These are phyloP conservation scores for Xylaria bambusicola DNA, from an alignment of 495 filamentous ascomycete species.

Conservation along the genomic window DNA sequence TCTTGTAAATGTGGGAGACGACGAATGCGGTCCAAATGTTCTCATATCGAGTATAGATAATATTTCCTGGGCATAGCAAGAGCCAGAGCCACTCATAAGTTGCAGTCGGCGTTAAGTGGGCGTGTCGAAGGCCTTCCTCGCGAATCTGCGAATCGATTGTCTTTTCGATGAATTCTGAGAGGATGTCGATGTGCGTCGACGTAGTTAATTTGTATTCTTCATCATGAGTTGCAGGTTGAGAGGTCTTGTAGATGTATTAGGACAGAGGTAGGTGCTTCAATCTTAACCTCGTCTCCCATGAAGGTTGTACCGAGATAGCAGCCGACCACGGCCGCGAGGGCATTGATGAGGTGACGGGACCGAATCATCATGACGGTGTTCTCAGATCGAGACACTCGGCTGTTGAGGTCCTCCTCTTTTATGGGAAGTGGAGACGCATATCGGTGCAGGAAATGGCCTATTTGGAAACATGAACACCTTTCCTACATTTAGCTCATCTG, in stretches of 20 bases:
- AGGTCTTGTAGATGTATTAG: conserved; percentile 40
- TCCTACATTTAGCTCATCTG: not conserved
- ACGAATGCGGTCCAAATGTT: conserved; percentile 35
- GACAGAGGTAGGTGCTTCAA: conserved; percentile 39
- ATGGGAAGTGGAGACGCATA: too few relatives aligned
- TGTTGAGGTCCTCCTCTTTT: too few relatives aligned
- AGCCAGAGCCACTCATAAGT: conserved; percentile 42
- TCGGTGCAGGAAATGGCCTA: too few relatives aligned
- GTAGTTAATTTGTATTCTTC: conserved; percentile 36
- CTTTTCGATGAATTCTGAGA: conserved; percentile 36
- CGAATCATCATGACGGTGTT: conserved; percentile 40
- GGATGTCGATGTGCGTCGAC: conserved; percentile 40
- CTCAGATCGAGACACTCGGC: conserved; percentile 19
- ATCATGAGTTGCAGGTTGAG: conserved; percentile 36
- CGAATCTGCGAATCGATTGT: conserved; percentile 29
- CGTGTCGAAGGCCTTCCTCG: conserved; percentile 32
- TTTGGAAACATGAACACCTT: too few relatives aligned
- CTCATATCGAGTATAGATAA: conserved; percentile 36
- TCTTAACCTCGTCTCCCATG: conserved; percentile 26
- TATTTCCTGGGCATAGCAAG: conserved; percentile 39
- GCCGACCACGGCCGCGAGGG: conserved; percentile 38
- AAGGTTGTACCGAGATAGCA: conserved; percentile 37
- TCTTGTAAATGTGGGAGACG: conserved; percentile 26
- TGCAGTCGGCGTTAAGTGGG: conserved; percentile 27
- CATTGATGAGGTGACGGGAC: conserved; percentile 40